Base-by-base conservation (phyloP, 1,284 basidiomycete genomes). In the Trichosporon sp. region DNA sequence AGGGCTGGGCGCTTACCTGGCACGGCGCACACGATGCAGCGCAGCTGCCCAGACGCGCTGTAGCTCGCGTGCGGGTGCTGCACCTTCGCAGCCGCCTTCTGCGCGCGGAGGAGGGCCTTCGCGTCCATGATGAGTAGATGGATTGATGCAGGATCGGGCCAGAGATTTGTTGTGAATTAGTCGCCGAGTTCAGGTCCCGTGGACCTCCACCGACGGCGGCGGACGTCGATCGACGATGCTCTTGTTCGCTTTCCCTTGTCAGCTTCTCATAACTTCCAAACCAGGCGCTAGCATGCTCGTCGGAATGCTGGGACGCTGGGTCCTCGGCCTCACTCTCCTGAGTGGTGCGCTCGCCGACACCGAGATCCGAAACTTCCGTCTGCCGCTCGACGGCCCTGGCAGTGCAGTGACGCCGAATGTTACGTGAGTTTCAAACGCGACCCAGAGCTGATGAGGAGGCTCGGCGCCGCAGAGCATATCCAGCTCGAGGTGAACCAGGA, bases 1-100 rank as follows among this genome's bases (percentile, higher is more conserved):
- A n/a, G 7, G 23, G 9, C 13, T 12, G 23, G n/a, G 62, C n/a
- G n/a, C 80, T 70, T 53, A 83, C 83, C 83, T 65, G 80, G 76
- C 12, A 80, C 75, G 60, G 80, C 80, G 66, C 83, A 84, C 66
- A 83, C 75, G 18, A 78, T 76, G 71, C 82, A 84, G 47, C 78
- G 71, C 47, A 83, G 75, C 64, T 78, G 74, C 1, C 83, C 83
- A 0, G 75, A 47, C 23, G 77, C 73, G 12, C 64, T 76, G 67
- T 83, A 83, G 34, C 72, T 65, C 18, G 82, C 80, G 66, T 83
- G 80, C 11, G 78, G 81, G 70, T 81, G 80, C 31, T 78, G 75
- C 44, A 81, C 77, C 44, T 71, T 69, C n/a, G 78, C 75, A 44
- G 77, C 72, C 8, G 82, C 81, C 73, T 83, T 84, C 66, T 83